Evolutionary conservation across 106 monocot genomes (phyloP).

Genomic region (Acorus calamus): DNA sequence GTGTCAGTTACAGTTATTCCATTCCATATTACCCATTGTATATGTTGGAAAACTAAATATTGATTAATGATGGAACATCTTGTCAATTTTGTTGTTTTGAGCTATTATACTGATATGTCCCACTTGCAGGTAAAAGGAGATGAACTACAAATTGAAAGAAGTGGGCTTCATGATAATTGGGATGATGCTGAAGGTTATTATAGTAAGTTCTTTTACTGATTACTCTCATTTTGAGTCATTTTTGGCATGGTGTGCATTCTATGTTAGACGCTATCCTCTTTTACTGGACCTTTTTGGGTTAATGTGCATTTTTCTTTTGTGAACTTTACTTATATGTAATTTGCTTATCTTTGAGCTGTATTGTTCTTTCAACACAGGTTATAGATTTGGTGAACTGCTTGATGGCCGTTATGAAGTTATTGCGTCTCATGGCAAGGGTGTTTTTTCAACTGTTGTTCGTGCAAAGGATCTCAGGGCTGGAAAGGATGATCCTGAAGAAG

Average conservation of each 20-base stretch:
- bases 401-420: conserved; percentile 95
- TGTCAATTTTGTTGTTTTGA: not conserved
- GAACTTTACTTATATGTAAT: not conserved
- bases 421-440: conserved; percentile 94
- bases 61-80: too few species aligned
- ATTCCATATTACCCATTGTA: too few species aligned
- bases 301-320: not conserved
- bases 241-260: not conserved
- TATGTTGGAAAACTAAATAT: too few species aligned
- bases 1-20: not conserved
- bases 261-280: too few species aligned
- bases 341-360: not conserved
- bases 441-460: conserved; percentile 98
- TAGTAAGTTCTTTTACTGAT: conserved; percentile 37
- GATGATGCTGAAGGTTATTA: conserved; percentile 99
- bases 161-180: conserved; percentile 92
- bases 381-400: conserved; percentile 87
- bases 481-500: conserved; percentile 75
- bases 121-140: conserved; percentile 69
- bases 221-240: too few species aligned
- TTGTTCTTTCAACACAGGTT: conserved; percentile 22
- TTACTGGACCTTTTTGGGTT: too few species aligned
- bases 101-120: not conserved
- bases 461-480: conserved; percentile 89
- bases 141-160: conserved; percentile 47